phyloP scores from a whole-genome alignment of 768 basidiomycete genomes.

The Russula sp. region DNA sequence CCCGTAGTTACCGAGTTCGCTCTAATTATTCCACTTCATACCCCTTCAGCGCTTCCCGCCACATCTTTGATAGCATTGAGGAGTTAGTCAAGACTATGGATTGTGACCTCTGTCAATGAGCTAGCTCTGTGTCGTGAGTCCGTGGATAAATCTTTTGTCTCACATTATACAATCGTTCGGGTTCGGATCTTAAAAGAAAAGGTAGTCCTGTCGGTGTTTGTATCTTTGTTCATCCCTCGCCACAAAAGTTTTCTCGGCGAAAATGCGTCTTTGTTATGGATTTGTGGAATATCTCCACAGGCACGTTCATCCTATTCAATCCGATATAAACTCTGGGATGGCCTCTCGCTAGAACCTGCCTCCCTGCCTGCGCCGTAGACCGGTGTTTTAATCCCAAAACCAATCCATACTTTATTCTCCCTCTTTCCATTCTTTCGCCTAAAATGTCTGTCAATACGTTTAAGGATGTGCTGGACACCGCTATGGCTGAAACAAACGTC shows the following conservation, averaged over 20 bases:
- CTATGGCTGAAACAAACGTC: not conserved
- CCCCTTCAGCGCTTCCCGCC: too few relatives aligned
- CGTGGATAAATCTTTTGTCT: not conserved
- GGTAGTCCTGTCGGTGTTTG: not conserved
- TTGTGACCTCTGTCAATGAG: not conserved
- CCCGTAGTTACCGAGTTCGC: too few relatives aligned
- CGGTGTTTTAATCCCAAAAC: not conserved
- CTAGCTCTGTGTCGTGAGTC: not conserved
- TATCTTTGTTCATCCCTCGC: not conserved
- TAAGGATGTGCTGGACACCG: not conserved
- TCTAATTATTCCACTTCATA: too few relatives aligned
- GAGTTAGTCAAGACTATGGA: too few relatives aligned
- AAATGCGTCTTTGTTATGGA: not conserved
- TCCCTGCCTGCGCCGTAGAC: slow-evolving; percentile 9
- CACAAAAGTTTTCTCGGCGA: not conserved
- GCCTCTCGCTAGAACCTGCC: not conserved
- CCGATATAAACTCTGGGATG: slow-evolving; percentile 1
- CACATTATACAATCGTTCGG: not conserved
- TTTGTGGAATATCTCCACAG: slow-evolving; percentile 10
- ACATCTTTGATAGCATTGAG: too few relatives aligned
- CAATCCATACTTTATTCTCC: not conserved
- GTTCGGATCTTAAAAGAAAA: not conserved
- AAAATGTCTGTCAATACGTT: slow-evolving; percentile 1
- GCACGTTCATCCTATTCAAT: not conserved
- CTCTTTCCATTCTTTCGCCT: not conserved